Evolutionary conservation across 225 moss, liverwort and hornwort species (phyloP).

Genomic region (Neckera pumila): DNA sequence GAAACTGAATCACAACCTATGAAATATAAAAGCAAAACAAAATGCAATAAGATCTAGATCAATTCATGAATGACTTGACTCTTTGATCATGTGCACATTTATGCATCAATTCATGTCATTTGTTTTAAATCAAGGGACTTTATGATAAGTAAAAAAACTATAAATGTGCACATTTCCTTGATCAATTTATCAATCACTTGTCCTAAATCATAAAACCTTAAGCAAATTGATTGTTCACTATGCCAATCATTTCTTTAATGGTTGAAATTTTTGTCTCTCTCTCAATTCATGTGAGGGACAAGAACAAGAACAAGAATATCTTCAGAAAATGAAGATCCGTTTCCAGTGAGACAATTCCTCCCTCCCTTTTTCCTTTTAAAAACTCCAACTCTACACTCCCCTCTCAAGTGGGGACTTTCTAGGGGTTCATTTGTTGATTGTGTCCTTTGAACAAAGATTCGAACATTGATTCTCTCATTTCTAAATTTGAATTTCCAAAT

Average conservation of each 20-base stretch:
- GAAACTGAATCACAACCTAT: no score
- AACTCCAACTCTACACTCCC: background rate
- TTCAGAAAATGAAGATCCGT: background rate
- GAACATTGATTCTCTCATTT: accelerated
- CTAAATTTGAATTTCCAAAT: background rate
- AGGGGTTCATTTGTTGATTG: background rate
- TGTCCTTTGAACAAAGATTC: accelerated
- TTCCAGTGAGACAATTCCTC: accelerated
- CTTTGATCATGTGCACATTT: background rate
- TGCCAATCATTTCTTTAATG: background rate
- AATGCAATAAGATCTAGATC: no score
- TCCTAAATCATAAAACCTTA: background rate
- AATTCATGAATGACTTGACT: background rate
- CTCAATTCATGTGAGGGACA: accelerated
- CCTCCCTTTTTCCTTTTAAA: accelerated
- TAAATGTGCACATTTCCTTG: no score
- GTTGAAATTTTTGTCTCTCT: background rate
- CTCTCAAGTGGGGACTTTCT: background rate
- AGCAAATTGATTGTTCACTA: background rate
- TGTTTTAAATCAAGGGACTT: no score
- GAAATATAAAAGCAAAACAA: no score
- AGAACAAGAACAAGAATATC: background rate
- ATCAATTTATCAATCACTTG: background rate
- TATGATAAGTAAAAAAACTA: background rate
- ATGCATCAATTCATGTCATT: background rate